Evolutionary conservation across 225 moss, liverwort and hornwort species (phyloP), one percentile per base, ranked within the genome.

Genomic region (Marchantia paleacea): DNA sequence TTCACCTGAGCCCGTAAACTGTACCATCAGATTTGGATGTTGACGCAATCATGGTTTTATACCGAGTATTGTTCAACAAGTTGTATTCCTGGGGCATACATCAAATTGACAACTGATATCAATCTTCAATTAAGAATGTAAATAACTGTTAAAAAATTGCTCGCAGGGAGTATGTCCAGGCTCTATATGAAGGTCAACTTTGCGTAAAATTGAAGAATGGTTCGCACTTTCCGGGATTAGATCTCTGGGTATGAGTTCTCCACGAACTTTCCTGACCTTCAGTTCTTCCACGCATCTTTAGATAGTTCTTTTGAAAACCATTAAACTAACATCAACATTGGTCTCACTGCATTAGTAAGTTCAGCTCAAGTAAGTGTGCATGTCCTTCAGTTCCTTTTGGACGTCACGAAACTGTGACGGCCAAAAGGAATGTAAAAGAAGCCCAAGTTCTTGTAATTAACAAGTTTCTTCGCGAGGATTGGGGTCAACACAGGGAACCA

Each of bases 191-290:
- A 52, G 96, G 94, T 54, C 87, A 90, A 75, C 49, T 96, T 14
- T 80, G 86, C 52, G 86, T 94, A 75, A 92, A 91, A 67, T 82
- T 96, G 67, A 86, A 89, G 70, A 87, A 80, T 81, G 96, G 92
- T 11, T 84, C 87, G 62, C 79, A 89, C 81, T 90, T 96, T 74
- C 96, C 94, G 78, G 94, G 91, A 73, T 84, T 96, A 72, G 94
- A 96, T 84, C 82, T 90, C 78, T 96, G 96, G 96, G 95, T 94
- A 83, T 16, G 63, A 54, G 14, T 61, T 3, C 20, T n/a, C 62
- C 15, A 7, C 12, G 39, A 57, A 57, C 57, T 57, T 19, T 47
- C 48, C 31, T 50, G 20, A 18, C 53, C 7, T 8, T 70, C 5
- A 13, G 68, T 26, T 68, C 30, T 68, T 12, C n/a, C n/a, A n/a